A percentile compares a stretch with the other conserved stretches of the same genome.
These are phyloP conservation scores for Cymodocea nodosa DNA, from an alignment of 116 monocot species.

Conservation along the genomic window DNA sequence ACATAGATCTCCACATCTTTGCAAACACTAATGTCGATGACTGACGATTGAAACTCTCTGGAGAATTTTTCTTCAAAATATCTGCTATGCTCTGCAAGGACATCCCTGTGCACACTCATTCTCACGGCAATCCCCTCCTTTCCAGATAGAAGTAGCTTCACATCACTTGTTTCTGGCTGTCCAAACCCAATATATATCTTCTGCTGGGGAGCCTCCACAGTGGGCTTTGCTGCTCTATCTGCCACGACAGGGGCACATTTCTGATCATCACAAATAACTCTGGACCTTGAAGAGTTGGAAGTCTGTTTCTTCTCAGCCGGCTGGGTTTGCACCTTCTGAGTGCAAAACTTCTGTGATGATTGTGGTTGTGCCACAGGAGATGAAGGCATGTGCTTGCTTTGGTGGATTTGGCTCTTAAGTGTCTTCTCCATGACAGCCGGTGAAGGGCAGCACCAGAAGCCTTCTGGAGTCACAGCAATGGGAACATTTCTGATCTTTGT, in stretches of 20 bases:
- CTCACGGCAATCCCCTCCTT: conserved; percentile 72
- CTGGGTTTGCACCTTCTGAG: conserved; percentile 26
- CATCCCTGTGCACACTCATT: conserved; percentile 68
- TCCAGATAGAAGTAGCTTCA: conserved; percentile 67
- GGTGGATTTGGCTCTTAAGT: conserved; percentile 49
- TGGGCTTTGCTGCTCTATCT: conserved; percentile 26
- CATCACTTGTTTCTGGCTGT: conserved; percentile 67
- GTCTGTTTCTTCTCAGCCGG: conserved; percentile 30
- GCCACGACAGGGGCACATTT: conserved; percentile 13
- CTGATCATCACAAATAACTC: conserved; percentile 37
- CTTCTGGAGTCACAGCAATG: conserved; percentile 91
- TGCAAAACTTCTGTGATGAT: conserved; percentile 5
- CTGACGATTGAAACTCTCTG: conserved; percentile 22
- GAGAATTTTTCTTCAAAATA: conserved; percentile 63
- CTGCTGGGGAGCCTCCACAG: conserved; percentile 26
- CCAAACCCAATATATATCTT: conserved; percentile 93
- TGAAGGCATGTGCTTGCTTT: conserved; percentile 35
- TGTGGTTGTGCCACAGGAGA: conserved; percentile 4
- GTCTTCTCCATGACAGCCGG: conserved; percentile 72
- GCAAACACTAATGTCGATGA: conserved; percentile 60
- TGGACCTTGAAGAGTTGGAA: conserved; percentile 30
- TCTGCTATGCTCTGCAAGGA: conserved; percentile 59
- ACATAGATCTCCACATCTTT: conserved; percentile 93
- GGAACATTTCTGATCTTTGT: conserved; percentile 83
- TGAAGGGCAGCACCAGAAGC: conserved; percentile 95